Conservation (phyloP, 257 asterid genomes). For the Petunia secreta region DNA sequence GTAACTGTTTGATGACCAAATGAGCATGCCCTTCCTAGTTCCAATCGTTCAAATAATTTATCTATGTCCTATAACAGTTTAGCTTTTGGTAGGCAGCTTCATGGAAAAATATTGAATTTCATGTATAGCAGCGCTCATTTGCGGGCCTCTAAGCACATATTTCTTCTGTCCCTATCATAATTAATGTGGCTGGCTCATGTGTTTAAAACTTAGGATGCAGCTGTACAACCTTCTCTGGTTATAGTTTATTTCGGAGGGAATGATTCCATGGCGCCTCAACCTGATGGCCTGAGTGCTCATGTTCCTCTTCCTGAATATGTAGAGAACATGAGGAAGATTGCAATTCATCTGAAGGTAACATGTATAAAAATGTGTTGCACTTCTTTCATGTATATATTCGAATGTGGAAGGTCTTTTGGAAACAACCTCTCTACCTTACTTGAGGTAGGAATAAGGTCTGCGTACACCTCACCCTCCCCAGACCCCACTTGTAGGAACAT, state of each 20-base stretch:
- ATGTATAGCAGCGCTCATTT: neutral
- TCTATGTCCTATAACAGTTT: neutral
- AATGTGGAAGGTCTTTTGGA: neutral
- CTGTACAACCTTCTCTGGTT: slow-evolving; percentile 65
- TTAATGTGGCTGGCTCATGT: neutral
- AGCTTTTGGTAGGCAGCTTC: neutral
- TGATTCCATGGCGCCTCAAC: slow-evolving; percentile 55
- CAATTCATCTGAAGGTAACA: slow-evolving; percentile 57
- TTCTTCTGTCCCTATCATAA: neutral
- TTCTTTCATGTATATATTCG: neutral
- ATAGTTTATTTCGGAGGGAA: slow-evolving; percentile 71
- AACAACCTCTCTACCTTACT: too few relatives aligned
- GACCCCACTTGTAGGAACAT: too few relatives aligned
- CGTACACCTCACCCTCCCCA: too few relatives aligned
- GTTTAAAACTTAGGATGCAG: slow-evolving; percentile 46
- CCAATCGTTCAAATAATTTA: neutral
- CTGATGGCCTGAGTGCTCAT: slow-evolving; percentile 54
- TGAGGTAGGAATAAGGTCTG: too few relatives aligned
- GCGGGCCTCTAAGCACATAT: neutral
- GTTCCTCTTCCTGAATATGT: slow-evolving; percentile 71
- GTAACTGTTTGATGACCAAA: slow-evolving; percentile 35
- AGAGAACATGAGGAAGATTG: slow-evolving; percentile 60
- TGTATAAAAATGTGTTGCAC: neutral
- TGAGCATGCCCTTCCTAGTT: neutral
- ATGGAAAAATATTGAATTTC: neutral